A percentile compares a stretch with the other conserved stretches of the same genome.
phyloP scores from a whole-genome alignment of 371 early-diverging fungal genomes.

The Circinella minor region DNA sequence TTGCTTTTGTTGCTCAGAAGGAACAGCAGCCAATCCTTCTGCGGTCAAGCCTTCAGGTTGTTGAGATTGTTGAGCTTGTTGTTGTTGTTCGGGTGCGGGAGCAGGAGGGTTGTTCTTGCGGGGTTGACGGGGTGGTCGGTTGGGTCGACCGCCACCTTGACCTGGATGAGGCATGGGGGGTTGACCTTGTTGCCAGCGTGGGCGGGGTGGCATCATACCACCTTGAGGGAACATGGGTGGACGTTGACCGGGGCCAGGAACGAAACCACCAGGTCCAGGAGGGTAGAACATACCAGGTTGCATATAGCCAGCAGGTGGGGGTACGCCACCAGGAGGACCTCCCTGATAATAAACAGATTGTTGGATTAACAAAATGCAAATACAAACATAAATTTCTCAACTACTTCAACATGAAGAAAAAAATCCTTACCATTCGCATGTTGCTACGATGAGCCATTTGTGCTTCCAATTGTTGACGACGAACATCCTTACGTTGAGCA shows the following conservation, averaged over 20 bases:
- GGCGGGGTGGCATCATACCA: slow-evolving; percentile 55
- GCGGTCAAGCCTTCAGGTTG: slow-evolving; percentile 65
- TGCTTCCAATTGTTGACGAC: slow-evolving; percentile 79
- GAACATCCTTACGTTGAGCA: slow-evolving; percentile 90
- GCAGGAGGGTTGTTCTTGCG: slow-evolving; percentile 33
- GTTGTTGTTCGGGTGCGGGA: slow-evolving; percentile 32
- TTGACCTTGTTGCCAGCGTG: slow-evolving; percentile 63
- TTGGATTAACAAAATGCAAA: slow-evolving; percentile 15
- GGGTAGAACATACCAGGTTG: slow-evolving; percentile 52
- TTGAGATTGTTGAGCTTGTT: no score
- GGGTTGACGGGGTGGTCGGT: slow-evolving; percentile 17
- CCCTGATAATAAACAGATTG: background rate
- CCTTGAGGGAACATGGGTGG: slow-evolving; percentile 52
- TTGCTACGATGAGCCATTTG: slow-evolving; percentile 82
- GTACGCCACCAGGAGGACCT: slow-evolving; percentile 26
- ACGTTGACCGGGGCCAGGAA: slow-evolving; percentile 67
- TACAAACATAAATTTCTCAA: no score
- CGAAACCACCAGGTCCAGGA: slow-evolving; percentile 56
- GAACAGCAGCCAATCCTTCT: slow-evolving; percentile 80
- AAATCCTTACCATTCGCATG: slow-evolving; percentile 38
- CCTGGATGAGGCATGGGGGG: slow-evolving; percentile 53
- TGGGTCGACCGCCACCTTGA: slow-evolving; percentile 41
- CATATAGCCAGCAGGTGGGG: slow-evolving; percentile 34
- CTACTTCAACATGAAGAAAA: no score
- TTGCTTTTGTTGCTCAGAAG: slow-evolving; percentile 91